Base-by-base conservation (phyloP, 768 basidiomycete genomes). In the Rhodosporidiobolus odoratus region DNA sequence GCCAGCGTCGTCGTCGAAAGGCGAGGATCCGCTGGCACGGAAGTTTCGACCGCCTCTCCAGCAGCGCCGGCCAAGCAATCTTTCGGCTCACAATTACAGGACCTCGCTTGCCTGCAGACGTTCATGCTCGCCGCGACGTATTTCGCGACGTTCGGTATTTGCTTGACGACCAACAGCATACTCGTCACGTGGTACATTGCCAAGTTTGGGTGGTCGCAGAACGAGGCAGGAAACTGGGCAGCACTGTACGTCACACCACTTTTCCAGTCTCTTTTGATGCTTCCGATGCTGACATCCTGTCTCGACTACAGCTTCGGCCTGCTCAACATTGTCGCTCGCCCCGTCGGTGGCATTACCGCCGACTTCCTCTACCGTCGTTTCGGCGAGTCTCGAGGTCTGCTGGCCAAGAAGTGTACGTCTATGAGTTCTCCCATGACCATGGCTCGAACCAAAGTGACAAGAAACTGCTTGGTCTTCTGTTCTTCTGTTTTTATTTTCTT, bases 71-170 rank as follows among this genome's bases (percentile, higher is more conserved):
- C 3, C 1, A 45, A 52, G 13, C 48, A 40, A 30, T 34, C 62
- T 1, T 56, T 50, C 53, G 32, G 52, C 35, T 2, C 19, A 1
- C 23, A 37, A 16, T 30, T 75, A 27, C 66, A 73, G 38, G 80
- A 85, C 58, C 47, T 84, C 34, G 27, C 71, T 34, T 82, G 76
- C 69, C 83, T 83, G 1, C 73, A 84, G 17, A 86, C 85, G 0
- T 85, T 85, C 83, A 81, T 86, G 25, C 85, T 85, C 2, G 79
- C 83, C 1, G 76, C 84, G 12, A 83, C 82, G 5, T 87, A 87
- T 72, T 71, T 83, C 35, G 81, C 83, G 1, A 85, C 85, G 2
- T 86, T 87, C 72, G 86, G 86, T 0, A 81, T 83, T 58, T 85
- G 85, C 76, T n/a, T 66, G 13, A 66, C 56, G 2, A 81, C 86